A percentile compares a stretch with the other conserved stretches of the same genome.
phyloP scores from a whole-genome alignment of 2,329 filamentous ascomycete genomes.

The Fusarium nelsonii region DNA sequence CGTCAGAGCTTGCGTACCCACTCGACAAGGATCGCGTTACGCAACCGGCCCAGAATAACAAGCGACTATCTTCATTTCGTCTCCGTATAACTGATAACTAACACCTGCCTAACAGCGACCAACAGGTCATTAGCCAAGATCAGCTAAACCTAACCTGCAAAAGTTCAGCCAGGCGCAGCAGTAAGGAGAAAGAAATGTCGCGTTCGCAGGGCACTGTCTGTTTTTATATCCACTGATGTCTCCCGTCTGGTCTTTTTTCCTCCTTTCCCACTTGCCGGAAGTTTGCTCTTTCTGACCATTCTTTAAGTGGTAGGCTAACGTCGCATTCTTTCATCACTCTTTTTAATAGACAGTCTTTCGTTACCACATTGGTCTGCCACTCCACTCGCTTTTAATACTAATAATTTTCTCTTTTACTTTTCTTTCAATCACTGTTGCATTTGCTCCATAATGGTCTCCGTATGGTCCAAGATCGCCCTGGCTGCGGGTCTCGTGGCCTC shows the following conservation, averaged over 20 bases:
- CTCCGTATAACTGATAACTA: conserved; percentile 26
- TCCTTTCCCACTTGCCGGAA: conserved; percentile 24
- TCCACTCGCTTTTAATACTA: conserved; percentile 9
- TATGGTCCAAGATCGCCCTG: conserved; percentile 17
- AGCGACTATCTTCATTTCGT: conserved; percentile 30
- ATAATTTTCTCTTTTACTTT: neutral
- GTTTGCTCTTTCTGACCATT: conserved; percentile 10
- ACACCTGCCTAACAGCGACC: neutral
- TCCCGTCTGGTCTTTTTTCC: neutral
- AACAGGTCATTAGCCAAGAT: conserved; percentile 11
- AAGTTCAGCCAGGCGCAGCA: conserved; percentile 15
- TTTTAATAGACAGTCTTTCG: conserved; percentile 17
- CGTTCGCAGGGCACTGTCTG: neutral
- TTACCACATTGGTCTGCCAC: neutral
- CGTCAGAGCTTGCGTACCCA: conserved; percentile 22
- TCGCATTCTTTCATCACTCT: conserved; percentile 17
- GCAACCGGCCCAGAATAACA: conserved; percentile 25
- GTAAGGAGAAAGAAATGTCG: conserved; percentile 5
- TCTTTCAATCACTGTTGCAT: neutral
- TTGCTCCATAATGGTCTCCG: conserved; percentile 14
- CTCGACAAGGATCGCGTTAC: conserved; percentile 18
- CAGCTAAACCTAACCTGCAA: conserved; percentile 6
- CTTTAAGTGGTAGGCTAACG: conserved; percentile 4
- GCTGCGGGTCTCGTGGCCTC: conserved; percentile 32
- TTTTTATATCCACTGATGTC: conserved; percentile 26